Evolutionary conservation across 2,329 filamentous ascomycete genomes (phyloP).

Genomic region (Ophiocordyceps camponoti-saundersi): DNA sequence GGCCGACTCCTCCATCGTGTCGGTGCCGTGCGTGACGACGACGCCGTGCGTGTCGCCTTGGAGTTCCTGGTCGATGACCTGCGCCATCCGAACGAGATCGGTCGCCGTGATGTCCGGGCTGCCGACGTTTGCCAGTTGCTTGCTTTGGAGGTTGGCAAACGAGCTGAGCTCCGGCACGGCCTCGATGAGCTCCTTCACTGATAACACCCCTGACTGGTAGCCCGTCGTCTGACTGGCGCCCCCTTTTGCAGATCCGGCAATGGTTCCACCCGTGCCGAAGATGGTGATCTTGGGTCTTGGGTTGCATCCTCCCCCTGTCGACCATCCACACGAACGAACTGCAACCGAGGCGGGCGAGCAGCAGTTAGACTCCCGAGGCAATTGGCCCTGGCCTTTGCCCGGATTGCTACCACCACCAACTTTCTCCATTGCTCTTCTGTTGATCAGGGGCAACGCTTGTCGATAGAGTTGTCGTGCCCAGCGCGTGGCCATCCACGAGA

Average conservation of each 20-base stretch:
- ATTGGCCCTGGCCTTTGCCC: not conserved
- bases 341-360: not conserved
- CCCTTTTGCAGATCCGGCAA: constrained; percentile 32
- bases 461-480: not conserved
- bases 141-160: constrained; percentile 34
- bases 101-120: constrained; percentile 28
- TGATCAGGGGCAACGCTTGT: not conserved
- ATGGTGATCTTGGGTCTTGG: constrained; percentile 33
- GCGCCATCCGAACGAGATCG: constrained; percentile 28
- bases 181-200: constrained; percentile 31
- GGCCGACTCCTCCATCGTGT: constrained; percentile 45
- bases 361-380: not conserved
- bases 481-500: not conserved
- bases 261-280: constrained; percentile 41
- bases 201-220: constrained; percentile 24
- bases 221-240: constrained; percentile 25
- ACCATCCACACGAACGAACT: not conserved
- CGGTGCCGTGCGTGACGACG: constrained; percentile 48
- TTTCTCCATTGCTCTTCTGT: not conserved
- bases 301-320: not conserved
- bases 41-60: constrained; percentile 26
- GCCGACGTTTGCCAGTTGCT: constrained; percentile 32
- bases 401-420: not conserved
- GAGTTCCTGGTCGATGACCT: constrained; percentile 29
- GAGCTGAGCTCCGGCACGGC: constrained; percentile 37